Percentiles rank a stretch among this genome's conserved stretches.
Evolutionary conservation across 2,329 filamentous ascomycete species (phyloP).

Genomic region (Huntiella omanensis): DNA sequence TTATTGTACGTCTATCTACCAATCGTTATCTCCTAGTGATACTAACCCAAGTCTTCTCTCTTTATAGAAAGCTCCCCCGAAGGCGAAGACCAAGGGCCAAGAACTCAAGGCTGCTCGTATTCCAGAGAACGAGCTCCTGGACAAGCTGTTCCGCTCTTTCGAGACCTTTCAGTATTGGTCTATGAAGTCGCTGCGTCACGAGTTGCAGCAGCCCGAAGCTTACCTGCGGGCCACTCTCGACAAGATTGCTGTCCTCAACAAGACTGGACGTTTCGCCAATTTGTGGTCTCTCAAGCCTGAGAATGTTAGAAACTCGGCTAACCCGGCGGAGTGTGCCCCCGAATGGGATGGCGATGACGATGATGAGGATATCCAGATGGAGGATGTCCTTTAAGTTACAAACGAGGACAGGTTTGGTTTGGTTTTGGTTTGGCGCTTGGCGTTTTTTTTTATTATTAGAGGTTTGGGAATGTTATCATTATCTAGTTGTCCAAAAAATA

Average conservation of each 20-base stretch:
- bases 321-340: conserved; percentile 21
- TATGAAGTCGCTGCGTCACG: conserved; percentile 66
- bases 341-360: conserved; percentile 42
- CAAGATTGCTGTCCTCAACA: conserved; percentile 64
- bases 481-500: background rate
- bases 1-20: conserved; percentile 34
- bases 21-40: conserved; percentile 3
- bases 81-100: conserved; percentile 39
- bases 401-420: background rate
- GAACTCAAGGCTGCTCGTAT: conserved; percentile 82
- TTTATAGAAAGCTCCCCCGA: conserved; percentile 32
- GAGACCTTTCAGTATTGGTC: conserved; percentile 78
- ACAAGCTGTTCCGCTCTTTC: conserved; percentile 71
- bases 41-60: conserved; percentile 11
- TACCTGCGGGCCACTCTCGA: conserved; percentile 75
- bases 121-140: conserved; percentile 70
- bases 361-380: conserved; percentile 54
- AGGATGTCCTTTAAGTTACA: conserved; percentile 38
- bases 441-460: conserved; percentile 4
- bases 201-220: conserved; percentile 74
- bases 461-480: background rate
- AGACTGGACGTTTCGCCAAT: conserved; percentile 68
- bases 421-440: conserved; percentile 1
- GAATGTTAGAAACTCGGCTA: conserved; percentile 27
- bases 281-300: conserved; percentile 66